Evolutionary conservation across 176 grass and related monocot genomes (phyloP).

Genomic region (Puya raimondii): DNA sequence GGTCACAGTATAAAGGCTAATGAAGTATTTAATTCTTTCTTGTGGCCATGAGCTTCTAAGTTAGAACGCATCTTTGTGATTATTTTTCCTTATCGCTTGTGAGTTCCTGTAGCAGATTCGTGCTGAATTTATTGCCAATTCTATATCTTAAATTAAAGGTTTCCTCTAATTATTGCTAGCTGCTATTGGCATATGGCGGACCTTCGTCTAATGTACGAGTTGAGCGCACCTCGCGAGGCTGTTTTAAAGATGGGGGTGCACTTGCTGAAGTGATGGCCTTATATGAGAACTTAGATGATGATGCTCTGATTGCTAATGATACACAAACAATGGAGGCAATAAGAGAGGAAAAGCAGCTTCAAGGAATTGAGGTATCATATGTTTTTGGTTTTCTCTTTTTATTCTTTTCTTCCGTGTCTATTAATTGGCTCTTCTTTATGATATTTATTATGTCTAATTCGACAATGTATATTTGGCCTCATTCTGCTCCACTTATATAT

Average conservation of each 20-base stretch:
- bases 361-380: slow-evolving; percentile 57
- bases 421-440: background rate
- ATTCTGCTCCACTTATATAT: background rate
- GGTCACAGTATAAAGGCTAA: no score
- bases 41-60: background rate
- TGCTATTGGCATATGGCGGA: slow-evolving; percentile 66
- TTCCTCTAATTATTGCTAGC: slow-evolving; percentile 23
- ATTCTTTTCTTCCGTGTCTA: background rate
- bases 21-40: no score
- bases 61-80: background rate
- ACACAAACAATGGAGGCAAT: slow-evolving; percentile 21
- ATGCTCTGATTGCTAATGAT: slow-evolving; percentile 19
- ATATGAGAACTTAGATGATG: slow-evolving; percentile 48
- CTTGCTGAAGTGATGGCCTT: slow-evolving; percentile 66
- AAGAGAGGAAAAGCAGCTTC: slow-evolving; percentile 32
- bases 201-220: slow-evolving; percentile 58
- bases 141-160: background rate
- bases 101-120: no score
- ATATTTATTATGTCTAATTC: background rate
- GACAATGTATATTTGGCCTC: background rate
- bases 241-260: slow-evolving; percentile 54
- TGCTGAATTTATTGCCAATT: background rate
- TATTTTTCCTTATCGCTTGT: background rate
- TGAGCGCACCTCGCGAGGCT: slow-evolving; percentile 38
- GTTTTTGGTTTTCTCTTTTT: slow-evolving; percentile 9